Percentiles rank a stretch among this genome's conserved stretches.
phyloP scores from a whole-genome alignment of 2,329 filamentous ascomycete species.

The Meredithiella fracta region DNA sequence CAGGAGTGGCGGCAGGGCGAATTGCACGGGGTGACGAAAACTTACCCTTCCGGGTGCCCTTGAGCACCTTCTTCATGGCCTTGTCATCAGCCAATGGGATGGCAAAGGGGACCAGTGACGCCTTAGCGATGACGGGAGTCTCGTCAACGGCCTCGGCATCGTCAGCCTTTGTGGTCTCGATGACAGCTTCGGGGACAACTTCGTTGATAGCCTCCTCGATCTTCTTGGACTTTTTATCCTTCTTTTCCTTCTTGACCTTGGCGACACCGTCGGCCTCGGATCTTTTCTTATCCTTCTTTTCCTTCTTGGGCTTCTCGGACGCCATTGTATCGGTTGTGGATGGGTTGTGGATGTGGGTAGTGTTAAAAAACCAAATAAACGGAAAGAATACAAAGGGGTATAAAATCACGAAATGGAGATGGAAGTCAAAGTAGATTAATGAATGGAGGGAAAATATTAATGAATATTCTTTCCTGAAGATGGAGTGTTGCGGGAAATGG shows the following conservation, averaged over 20 bases:
- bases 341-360: not conserved
- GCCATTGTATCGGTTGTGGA: slow-evolving; percentile 23
- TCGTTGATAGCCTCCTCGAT: slow-evolving; percentile 59
- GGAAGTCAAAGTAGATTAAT: not conserved
- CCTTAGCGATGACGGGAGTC: slow-evolving; percentile 25
- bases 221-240: slow-evolving; percentile 45
- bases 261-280: slow-evolving; percentile 42
- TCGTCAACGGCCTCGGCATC: slow-evolving; percentile 19
- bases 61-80: slow-evolving; percentile 45
- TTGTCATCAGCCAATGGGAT: slow-evolving; percentile 68
- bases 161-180: slow-evolving; percentile 24
- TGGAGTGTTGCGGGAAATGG: not conserved
- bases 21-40: slow-evolving; percentile 1
- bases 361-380: not conserved
- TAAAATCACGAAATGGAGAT: slow-evolving; percentile 3
- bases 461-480: not conserved
- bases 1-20: too few relatives aligned
- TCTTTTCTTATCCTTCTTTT: slow-evolving; percentile 39
- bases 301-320: slow-evolving; percentile 31
- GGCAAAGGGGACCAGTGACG: slow-evolving; percentile 67
- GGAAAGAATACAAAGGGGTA: slow-evolving; percentile 4
- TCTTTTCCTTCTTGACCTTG: slow-evolving; percentile 44
- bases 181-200: slow-evolving; percentile 31
- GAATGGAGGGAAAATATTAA: not conserved
- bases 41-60: slow-evolving; percentile 40